Conservation (phyloP, 371 early-diverging fungal species). For the Rhizopus microsporus region DNA sequence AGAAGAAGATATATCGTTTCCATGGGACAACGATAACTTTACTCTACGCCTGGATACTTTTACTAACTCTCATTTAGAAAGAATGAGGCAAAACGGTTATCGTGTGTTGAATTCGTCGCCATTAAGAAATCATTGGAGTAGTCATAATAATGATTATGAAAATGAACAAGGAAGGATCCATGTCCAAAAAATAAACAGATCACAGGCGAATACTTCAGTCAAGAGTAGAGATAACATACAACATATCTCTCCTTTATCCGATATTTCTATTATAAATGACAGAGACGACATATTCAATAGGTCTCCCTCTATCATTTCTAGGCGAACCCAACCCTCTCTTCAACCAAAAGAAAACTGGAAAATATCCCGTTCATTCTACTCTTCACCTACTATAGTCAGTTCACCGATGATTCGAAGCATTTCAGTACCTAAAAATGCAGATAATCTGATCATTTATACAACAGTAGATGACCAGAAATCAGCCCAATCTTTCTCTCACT, state of each 20-base stretch:
- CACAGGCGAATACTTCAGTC: neutral
- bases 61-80: slow-evolving; percentile 1
- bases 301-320: neutral
- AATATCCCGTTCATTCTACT: neutral
- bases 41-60: slow-evolving; percentile 16
- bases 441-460: slow-evolving; percentile 3
- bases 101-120: slow-evolving; percentile 16
- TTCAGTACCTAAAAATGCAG: slow-evolving; percentile 3
- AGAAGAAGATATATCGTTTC: neutral
- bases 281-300: slow-evolving; percentile 6
- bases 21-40: slow-evolving; percentile 25
- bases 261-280: neutral
- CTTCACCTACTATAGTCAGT: no score
- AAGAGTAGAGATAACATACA: neutral
- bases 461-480: neutral
- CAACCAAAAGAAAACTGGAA: slow-evolving; percentile 9
- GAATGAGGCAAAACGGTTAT: slow-evolving; percentile 1
- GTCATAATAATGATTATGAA: neutral
- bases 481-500: neutral
- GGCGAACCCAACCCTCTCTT: neutral
- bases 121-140: slow-evolving; percentile 16
- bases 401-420: slow-evolving; percentile 4
- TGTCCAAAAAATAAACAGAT: neutral
- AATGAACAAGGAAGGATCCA: neutral
- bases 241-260: slow-evolving; percentile 11